Evolutionary conservation across 306 rosid species (phyloP), one percentile per base, ranked within the genome.

Genomic region (Adenanthera pavonina): DNA sequence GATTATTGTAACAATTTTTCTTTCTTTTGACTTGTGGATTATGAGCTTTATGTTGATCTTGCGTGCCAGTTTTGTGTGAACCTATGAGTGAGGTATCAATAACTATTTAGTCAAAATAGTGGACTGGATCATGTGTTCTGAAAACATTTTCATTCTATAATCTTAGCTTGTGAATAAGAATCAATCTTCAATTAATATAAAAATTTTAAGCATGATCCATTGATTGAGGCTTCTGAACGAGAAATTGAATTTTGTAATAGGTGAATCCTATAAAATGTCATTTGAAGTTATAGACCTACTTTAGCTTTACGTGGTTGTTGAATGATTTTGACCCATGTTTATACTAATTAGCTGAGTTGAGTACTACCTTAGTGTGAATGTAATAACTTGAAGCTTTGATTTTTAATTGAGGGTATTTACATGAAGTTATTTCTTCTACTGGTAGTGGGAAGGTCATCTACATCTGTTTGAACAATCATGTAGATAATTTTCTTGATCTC

Each of bases 401-500:
- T 41, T 56, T 56, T 25, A 59, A 25, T 59, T 13, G 25, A 70
- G 57, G 47, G 25, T 46, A 70, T 70, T 47, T 47, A 46, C 54
- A 13, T 46, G 56, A 69, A 69, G 74, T 12, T 44, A 12, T 69
- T 20, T 71, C 7, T 71, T 47, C 69, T 75, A 54, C 68, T 75
- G 8, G 41, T 46, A 57, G 13, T 75, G 20, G 49, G 41, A 74
- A 20, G 4, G 69, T 10, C 35, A 14, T 75, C 34, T 59, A 2
- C 57, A 5, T 51, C 12, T n/a, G 35, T 17, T 12, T 64, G 74
- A n/a, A 40, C 59, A 11, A 11, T 77, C 35, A 17, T 3, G 46
- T 8, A n/a, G 38, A n/a, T 77, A 33, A 65, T 65, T 84, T 72
- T 41, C 44, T 38, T 75, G 62, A 76, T 57, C 78, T 38, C 44